Percentiles rank a stretch among this genome's conserved stretches.
Conservation (phyloP, 176 grass and related monocot genomes). For the Neostapfia colusana region DNA sequence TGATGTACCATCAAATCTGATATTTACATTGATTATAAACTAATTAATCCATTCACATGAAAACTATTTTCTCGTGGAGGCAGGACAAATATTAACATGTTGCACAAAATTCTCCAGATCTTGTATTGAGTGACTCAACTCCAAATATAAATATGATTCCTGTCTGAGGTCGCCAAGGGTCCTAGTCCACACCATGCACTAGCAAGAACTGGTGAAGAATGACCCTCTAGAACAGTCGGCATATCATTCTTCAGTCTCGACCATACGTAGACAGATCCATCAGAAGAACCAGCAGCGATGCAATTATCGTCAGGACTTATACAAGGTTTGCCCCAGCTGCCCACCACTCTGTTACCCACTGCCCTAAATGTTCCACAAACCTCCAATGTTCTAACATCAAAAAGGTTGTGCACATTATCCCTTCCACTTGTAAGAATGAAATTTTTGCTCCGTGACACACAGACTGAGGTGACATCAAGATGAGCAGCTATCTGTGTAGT, state of each 20-base stretch:
- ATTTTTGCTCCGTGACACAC: conserved; percentile 70
- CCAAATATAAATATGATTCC: conserved; percentile 93
- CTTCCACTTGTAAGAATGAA: conserved; percentile 85
- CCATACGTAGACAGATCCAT: conserved; percentile 87
- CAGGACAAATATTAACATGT: conserved; percentile 7
- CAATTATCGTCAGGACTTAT: conserved; percentile 85
- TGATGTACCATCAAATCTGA: neutral
- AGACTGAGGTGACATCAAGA: conserved; percentile 72
- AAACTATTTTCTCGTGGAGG: conserved; percentile 1
- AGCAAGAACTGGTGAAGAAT: conserved; percentile 61
- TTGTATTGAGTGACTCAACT: conserved; percentile 44
- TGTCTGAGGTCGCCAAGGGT: conserved; percentile 69
- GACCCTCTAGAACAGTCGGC: conserved; percentile 65
- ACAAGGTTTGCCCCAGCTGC: conserved; percentile 71
- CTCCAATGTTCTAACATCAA: conserved; percentile 88
- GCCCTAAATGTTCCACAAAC: conserved; percentile 75
- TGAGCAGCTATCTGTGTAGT: conserved; percentile 71
- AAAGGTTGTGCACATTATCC: conserved; percentile 84
- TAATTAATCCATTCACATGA: conserved; percentile 33
- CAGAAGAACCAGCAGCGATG: conserved; percentile 68
- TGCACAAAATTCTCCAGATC: conserved; percentile 16
- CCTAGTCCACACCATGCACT: conserved; percentile 83
- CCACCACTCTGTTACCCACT: conserved; percentile 51
- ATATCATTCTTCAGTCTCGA: conserved; percentile 54
- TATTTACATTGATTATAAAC: conserved; percentile 42